Base-by-base conservation (phyloP, 2,329 filamentous ascomycete species). In the Aspergillus costaricaensis region DNA sequence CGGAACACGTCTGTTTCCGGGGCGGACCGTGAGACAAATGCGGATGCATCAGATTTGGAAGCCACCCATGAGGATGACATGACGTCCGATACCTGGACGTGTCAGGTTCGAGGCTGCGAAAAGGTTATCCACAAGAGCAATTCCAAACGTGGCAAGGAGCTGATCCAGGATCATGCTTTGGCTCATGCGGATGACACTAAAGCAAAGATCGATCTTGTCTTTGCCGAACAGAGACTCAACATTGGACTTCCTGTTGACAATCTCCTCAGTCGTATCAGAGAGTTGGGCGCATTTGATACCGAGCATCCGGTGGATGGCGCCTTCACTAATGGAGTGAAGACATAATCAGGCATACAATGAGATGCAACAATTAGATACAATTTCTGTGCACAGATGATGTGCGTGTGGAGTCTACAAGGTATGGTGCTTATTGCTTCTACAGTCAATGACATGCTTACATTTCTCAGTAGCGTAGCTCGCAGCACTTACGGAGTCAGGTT, bases 171-270 rank as follows among this genome's bases (percentile, higher is more conserved):
- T 36, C 74, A 76, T 57, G 69, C 70, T 7, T 53, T 75, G 3
- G 70, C 67, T 8, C 74, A 76, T 62, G 74, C 72, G 1, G 70
- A 74, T 47, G 74, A 76, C 55, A 74, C 73, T 0, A 71, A 75
- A 52, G 67, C 71, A 12, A 76, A 74, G 55, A 54, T 76, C 3
- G 72, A 75, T 51, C 67, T 76, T 8, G 74, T 76, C 10, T 67
- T 75, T 67, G 67, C 74, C 0, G 74, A 76, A 50, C 71, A 76
- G 48, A 67, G 67, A 27, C 68, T 75, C 4, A 76, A 76, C 58
- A 59, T 75, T 30, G 70, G 70, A 53, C 58, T 69, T 2, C 68
- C 68, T 8, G 73, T 76, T n/a, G 70, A 69, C 57, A 67, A 75
- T 58, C 69, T 76, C 21, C 61, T 76, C 25, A 68, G 60, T 55